Evolutionary conservation across 2,329 filamentous ascomycete genomes (phyloP).

Genomic region (Cladosporium sp.): DNA sequence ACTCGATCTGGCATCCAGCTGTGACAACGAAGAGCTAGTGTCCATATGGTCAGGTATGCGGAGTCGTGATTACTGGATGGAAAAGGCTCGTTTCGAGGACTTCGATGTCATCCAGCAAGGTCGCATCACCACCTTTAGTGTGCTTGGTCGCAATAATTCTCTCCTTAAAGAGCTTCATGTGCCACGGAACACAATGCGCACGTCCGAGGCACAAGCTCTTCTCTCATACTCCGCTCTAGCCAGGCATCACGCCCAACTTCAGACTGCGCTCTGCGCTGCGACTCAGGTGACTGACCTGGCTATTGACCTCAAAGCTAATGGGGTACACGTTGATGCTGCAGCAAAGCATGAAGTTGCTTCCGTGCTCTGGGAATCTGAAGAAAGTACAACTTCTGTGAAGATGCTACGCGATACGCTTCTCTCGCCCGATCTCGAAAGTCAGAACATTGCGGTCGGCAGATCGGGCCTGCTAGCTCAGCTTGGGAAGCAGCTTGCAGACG

Average conservation of each 20-base stretch:
- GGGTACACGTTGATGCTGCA: constrained; percentile 69
- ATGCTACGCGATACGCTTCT: constrained; percentile 74
- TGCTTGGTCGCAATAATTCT: constrained; percentile 65
- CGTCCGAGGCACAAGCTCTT: constrained; percentile 72
- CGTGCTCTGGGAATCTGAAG: constrained; percentile 90
- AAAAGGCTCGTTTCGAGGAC: constrained; percentile 60
- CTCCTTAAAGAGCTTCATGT: constrained; percentile 59
- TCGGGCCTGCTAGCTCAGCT: constrained; percentile 82
- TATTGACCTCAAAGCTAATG: constrained; percentile 62
- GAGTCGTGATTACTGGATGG: constrained; percentile 68
- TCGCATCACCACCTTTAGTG: constrained; percentile 75
- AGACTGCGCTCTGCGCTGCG: constrained; percentile 81
- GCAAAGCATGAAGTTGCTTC: constrained; percentile 79
- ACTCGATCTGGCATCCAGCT: constrained; percentile 62
- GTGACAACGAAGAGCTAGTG: constrained; percentile 53
- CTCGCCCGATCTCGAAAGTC: constrained; percentile 57
- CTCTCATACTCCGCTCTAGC: constrained; percentile 70
- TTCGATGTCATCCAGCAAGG: constrained; percentile 76
- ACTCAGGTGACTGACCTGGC: constrained; percentile 77
- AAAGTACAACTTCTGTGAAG: constrained; percentile 80
- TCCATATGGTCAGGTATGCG: constrained; percentile 60
- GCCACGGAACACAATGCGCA: constrained; percentile 58
- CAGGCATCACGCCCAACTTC: constrained; percentile 72
- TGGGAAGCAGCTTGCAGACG: constrained; percentile 82
- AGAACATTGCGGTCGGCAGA: constrained; percentile 66